A percentile compares a stretch with the other conserved stretches of the same genome.
These are phyloP conservation scores for Beauveria caledonica DNA, from an alignment of 2,329 filamentous ascomycete species.

Conservation along the genomic window DNA sequence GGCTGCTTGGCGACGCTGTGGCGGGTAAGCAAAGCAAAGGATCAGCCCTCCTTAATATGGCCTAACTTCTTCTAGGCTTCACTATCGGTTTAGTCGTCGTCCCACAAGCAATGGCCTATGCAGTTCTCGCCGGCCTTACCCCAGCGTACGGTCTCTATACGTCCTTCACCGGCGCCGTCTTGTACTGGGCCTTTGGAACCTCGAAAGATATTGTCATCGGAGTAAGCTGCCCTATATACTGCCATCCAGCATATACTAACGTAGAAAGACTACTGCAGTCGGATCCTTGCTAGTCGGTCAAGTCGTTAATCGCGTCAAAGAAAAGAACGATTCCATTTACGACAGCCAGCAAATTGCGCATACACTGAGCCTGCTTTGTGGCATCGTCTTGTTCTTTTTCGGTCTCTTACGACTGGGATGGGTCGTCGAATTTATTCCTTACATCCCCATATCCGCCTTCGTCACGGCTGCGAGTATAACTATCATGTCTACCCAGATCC, in stretches of 20 bases:
- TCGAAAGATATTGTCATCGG: conserved; percentile 83
- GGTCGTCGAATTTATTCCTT: conserved; percentile 43
- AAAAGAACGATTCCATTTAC: conserved; percentile 25
- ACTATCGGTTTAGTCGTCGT: conserved; percentile 61
- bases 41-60: not conserved
- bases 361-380: conserved; percentile 36
- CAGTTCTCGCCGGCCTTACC: conserved; percentile 57
- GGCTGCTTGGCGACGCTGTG: conserved; percentile 65
- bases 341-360: conserved; percentile 34
- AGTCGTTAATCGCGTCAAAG: conserved; percentile 31
- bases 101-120: conserved; percentile 75
- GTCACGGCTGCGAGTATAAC: conserved; percentile 43
- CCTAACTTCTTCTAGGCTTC: conserved; percentile 19
- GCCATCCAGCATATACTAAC: not conserved
- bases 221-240: conserved; percentile 21
- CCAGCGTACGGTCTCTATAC: conserved; percentile 71
- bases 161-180: conserved; percentile 69
- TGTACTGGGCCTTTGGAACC: conserved; percentile 79
- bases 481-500: conserved; percentile 40
- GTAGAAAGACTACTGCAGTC: conserved; percentile 44
- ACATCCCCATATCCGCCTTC: conserved; percentile 42
- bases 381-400: conserved; percentile 34
- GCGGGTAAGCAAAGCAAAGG: conserved; percentile 43
- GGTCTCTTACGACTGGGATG: conserved; percentile 41
- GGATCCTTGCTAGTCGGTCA: conserved; percentile 43